Percentiles rank a stretch among this genome's conserved stretches.
phyloP scores from a whole-genome alignment of 2,329 filamentous ascomycete species.

The Didymella sp. region DNA sequence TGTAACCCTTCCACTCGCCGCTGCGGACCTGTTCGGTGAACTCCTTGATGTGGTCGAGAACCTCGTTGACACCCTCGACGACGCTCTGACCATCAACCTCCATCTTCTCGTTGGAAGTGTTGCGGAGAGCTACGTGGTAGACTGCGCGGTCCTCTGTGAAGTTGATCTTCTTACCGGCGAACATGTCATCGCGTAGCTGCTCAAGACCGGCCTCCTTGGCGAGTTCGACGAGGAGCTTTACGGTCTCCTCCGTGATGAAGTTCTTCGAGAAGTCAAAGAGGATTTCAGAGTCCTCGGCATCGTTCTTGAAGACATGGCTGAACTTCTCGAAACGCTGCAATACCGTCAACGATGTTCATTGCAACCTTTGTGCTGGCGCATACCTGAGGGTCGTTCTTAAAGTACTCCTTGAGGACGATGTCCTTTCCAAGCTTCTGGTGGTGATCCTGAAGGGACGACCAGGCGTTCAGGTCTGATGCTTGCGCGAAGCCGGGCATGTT shows the following conservation, averaged over 20 bases:
- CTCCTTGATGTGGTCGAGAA: constrained; percentile 97
- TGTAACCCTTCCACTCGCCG: constrained; percentile 96
- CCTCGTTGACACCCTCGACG: constrained; percentile 89
- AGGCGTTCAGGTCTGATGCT: constrained; percentile 83
- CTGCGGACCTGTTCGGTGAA: constrained; percentile 95
- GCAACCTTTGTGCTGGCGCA: background rate
- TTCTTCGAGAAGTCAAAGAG: constrained; percentile 99
- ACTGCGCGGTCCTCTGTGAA: constrained; percentile 97
- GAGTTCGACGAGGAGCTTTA: constrained; percentile 84
- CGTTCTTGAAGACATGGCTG: constrained; percentile 81
- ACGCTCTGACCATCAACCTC: constrained; percentile 91
- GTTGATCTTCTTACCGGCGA: constrained; percentile 97
- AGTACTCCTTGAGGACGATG: constrained; percentile 92
- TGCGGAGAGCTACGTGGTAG: constrained; percentile 93
- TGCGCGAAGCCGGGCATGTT: constrained; percentile 74
- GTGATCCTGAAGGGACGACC: constrained; percentile 90
- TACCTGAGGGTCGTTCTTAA: constrained; percentile 75
- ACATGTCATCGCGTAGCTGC: constrained; percentile 96
- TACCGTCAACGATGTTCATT: constrained; percentile 16
- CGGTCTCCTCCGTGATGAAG: constrained; percentile 91
- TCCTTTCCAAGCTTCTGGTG: constrained; percentile 84
- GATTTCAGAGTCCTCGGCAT: constrained; percentile 81
- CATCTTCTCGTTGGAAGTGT: constrained; percentile 81
- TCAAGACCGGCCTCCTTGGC: constrained; percentile 90
- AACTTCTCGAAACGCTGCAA: constrained; percentile 84